These are phyloP conservation scores for Alternaria infectoria DNA, from an alignment of 2,329 filamentous ascomycete genomes.

Conservation along the genomic window DNA sequence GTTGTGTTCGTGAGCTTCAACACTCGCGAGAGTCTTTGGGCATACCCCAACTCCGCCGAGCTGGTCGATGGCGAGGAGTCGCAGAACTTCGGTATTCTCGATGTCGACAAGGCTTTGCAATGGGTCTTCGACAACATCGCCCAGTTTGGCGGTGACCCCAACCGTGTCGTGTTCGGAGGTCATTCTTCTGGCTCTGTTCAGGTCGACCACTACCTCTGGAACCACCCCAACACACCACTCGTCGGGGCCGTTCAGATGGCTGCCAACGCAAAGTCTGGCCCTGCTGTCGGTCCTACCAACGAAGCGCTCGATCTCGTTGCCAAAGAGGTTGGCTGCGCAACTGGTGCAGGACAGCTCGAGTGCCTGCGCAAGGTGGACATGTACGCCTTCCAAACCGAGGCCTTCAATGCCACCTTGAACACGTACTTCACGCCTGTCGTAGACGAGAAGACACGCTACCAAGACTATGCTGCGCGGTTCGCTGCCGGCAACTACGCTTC, in stretches of 20 bases:
- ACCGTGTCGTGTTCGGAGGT: conserved; percentile 54
- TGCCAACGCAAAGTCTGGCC: conserved; percentile 33
- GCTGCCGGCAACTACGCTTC: conserved; percentile 34
- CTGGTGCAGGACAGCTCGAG: conserved; percentile 24
- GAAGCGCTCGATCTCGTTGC: conserved; percentile 33
- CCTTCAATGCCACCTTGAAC: conserved; percentile 34
- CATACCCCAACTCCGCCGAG: conserved; percentile 51
- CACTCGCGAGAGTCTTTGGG: conserved; percentile 46
- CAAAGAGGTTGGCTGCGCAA: conserved; percentile 28
- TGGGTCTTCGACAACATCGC: conserved; percentile 48
- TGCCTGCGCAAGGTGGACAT: conserved; percentile 30
- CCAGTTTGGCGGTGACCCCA: conserved; percentile 50
- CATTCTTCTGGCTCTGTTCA: conserved; percentile 36
- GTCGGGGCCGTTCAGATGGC: conserved; percentile 32
- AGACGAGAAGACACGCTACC: conserved; percentile 30
- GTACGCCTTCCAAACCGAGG: conserved; percentile 30
- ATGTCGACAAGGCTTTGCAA: conserved; percentile 46
- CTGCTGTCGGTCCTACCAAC: conserved; percentile 26
- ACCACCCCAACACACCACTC: conserved; percentile 28
- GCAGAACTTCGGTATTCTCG: conserved; percentile 46
- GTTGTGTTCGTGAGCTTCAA: conserved; percentile 36
- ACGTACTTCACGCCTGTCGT: conserved; percentile 32
- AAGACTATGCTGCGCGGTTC: conserved; percentile 29
- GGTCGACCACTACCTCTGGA: conserved; percentile 35
- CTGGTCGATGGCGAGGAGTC: conserved; percentile 24